These are phyloP conservation scores for Talaromyces marneffei DNA, from an alignment of 2,329 filamentous ascomycete species.

Conservation along the genomic window DNA sequence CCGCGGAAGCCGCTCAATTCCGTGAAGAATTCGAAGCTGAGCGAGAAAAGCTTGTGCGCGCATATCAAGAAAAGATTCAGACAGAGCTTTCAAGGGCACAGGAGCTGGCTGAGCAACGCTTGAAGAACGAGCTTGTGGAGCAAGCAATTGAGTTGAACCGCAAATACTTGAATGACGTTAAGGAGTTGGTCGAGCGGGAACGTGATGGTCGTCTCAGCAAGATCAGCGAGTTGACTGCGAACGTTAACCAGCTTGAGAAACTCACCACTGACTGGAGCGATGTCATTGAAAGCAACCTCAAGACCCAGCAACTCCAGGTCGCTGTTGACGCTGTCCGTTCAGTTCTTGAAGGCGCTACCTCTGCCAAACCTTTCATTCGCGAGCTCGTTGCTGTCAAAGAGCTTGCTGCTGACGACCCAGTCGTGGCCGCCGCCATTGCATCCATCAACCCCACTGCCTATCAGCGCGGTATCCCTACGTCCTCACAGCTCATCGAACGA, in stretches of 20 bases:
- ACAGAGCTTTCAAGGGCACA: conserved; percentile 73
- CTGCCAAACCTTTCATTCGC: conserved; percentile 78
- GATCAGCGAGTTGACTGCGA: conserved; percentile 69
- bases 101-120: conserved; percentile 73
- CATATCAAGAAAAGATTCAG: conserved; percentile 73
- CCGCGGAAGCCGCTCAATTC: conserved; percentile 73
- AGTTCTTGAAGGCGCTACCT: conserved; percentile 66
- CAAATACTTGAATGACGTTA: conserved; percentile 72
- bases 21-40: conserved; percentile 83
- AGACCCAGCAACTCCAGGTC: conserved; percentile 93
- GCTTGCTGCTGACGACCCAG: conserved; percentile 73
- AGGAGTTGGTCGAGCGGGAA: conserved; percentile 79
- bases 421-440: conserved; percentile 90
- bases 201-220: conserved; percentile 80
- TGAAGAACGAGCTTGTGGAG: conserved; percentile 79
- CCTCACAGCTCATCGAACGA: conserved; percentile 83
- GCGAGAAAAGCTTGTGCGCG: conserved; percentile 68
- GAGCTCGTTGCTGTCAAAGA: conserved; percentile 94
- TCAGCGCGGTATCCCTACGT: conserved; percentile 79
- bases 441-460: conserved; percentile 92
- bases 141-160: conserved; percentile 86
- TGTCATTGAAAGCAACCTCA: conserved; percentile 82
- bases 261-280: conserved; percentile 85
- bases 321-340: conserved; percentile 89
- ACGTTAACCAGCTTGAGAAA: conserved; percentile 77